Evolutionary conservation across 805 yeast species (phyloP), one percentile per base, ranked within the genome.

Genomic region (Lipomyces orientalis): DNA sequence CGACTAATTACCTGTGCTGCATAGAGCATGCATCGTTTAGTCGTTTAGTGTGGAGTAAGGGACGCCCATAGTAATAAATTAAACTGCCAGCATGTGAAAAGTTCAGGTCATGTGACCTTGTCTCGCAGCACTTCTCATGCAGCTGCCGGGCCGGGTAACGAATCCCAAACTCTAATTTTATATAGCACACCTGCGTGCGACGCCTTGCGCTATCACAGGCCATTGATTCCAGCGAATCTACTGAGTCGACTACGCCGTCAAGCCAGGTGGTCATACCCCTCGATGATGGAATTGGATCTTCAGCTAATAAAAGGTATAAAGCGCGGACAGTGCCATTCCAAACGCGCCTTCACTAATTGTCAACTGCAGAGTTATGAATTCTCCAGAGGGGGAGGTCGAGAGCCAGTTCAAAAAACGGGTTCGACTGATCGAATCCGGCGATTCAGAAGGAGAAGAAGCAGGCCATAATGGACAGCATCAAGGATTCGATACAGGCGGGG

Each of bases 201-300:
- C n/a, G n/a, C n/a, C n/a, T n/a, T n/a, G 54, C 31, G n/a, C 16
- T 29, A 29, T 52, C 55, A 29, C 3, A 52, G 16, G 31, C 55
- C 55, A 22, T 8, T 51, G 55, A 51, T 51, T 22, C 55, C 55
- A 52, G 55, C 22, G 49, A 39, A 19, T 16, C 22, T 39, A 14
- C 49, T 39, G 49, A 39, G 49, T 16, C 22, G 1, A 14, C 19
- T 3, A 12, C 49, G 6, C 49, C 16, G 49, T 39, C 49, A 16
- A 39, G 49, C 19, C 49, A 39, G 49, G 49, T 14, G 49, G 49
- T n/a, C n/a, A n/a, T n/a, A n/a, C n/a, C n/a, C n/a, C 49, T 39
- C 16, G 49, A 39, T 39, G 49, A 39, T 39, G 4, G 22, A 1
- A 39, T 39, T 39, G 49, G 49, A 39, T 39, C 4, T 39, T 39